A percentile compares a stretch with the other conserved stretches of the same genome.
Conservation (phyloP, 805 yeast genomes). For the Kurtzmaniella cleridarum region DNA sequence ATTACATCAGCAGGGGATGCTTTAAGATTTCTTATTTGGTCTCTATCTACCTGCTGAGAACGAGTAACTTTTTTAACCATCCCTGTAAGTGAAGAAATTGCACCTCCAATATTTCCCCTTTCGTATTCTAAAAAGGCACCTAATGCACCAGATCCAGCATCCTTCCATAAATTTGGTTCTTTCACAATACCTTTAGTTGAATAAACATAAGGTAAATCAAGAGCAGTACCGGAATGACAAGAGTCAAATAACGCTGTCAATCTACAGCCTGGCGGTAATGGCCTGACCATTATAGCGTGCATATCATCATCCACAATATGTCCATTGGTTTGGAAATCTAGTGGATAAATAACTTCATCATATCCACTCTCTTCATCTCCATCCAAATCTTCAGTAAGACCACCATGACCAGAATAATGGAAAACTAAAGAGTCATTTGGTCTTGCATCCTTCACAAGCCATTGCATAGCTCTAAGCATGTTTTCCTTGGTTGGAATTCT, state of each 20-base stretch:
- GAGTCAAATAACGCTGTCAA: conserved; percentile 35
- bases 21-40: conserved; percentile 22
- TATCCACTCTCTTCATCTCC: conserved; percentile 35
- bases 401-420: conserved; percentile 39
- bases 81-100: conserved; percentile 29
- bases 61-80: conserved; percentile 27
- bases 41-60: conserved; percentile 13
- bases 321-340: conserved; percentile 29
- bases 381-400: conserved; percentile 27
- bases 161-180: conserved; percentile 32
- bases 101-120: conserved; percentile 34
- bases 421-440: conserved; percentile 36
- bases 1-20: conserved; percentile 35
- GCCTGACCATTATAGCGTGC: conserved; percentile 35
- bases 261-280: conserved; percentile 31
- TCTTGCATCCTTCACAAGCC: conserved; percentile 32
- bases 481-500: conserved; percentile 30
- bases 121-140: conserved; percentile 26
- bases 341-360: conserved; percentile 34
- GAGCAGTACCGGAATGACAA: conserved; percentile 37
- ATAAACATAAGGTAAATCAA: conserved; percentile 35
- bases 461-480: conserved; percentile 33
- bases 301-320: conserved; percentile 33
- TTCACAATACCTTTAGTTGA: conserved; percentile 36
- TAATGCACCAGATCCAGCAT: conserved; percentile 31